Evolutionary conservation across 768 basidiomycete species (phyloP), one percentile per base, ranked within the genome.

Genomic region (Boletus subcaerulescens): DNA sequence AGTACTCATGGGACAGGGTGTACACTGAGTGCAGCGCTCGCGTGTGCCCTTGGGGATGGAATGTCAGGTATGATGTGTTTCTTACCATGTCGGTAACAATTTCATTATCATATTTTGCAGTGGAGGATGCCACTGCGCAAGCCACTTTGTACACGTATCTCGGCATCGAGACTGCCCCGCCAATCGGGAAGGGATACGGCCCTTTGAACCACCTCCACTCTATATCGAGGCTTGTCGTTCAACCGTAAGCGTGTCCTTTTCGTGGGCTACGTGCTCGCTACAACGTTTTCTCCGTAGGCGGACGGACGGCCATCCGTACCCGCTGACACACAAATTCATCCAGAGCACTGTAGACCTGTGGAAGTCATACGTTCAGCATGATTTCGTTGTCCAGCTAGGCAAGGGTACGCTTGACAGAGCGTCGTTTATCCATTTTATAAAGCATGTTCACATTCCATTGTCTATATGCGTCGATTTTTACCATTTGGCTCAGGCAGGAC

Each of bases 1-100:
- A 91, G 77, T 60, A 97, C 93, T 0, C 94, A 96, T 65, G 94
- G 94, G 1, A 97, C 94, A 0, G 94, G 93, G 2, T 97, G 93
- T 67, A 97, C 94, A 0, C 75, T 97, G n/a, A 87, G 85, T 44
- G 85, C 93, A 0, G 90, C 92, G 0, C 78, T 96, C 17, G 86
- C 86, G 3, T 84, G 83, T 51, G 76, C 77, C 6, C 73, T 94
- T 15, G 87, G 82, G 3, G 43, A 84, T 82, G 54, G 60, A 57
- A 10, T 47, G 58, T n/a, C 56, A 76, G 79, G 48, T 65, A 80
- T 78, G 36, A 32, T 56, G 60, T n/a, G 11, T 58, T 26, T 36
- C 35, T 9, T 12, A 15, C n/a, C 10, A 40, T 44, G 5, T 31
- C 24, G 10, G 1, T 14, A 14, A 38, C 29, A 24, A 24, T 3